These are phyloP conservation scores for Euphrasia confusa DNA, from an alignment of 257 asterid genomes.

Conservation along the genomic window DNA sequence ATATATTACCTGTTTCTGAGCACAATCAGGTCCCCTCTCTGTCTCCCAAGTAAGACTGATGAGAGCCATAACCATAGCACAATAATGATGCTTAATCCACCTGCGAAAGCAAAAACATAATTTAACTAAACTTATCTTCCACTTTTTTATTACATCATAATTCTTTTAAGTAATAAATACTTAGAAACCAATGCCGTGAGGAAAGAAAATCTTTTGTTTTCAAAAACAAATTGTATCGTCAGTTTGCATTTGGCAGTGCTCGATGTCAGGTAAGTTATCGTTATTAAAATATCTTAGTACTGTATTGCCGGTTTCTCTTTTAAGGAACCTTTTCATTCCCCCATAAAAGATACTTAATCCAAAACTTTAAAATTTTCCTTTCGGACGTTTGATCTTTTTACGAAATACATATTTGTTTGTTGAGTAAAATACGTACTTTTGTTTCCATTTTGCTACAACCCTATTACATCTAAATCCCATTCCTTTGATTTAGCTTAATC, in stretches of 20 bases:
- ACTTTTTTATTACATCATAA: not conserved
- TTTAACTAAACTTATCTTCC: conserved; percentile 1
- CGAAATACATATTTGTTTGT: too few relatives aligned
- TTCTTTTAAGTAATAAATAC: not conserved
- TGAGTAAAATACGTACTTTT: too few relatives aligned
- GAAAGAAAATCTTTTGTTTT: too few relatives aligned
- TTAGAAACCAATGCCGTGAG: not conserved
- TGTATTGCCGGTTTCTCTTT: not conserved
- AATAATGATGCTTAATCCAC: conserved; percentile 97
- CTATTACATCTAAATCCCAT: too few relatives aligned
- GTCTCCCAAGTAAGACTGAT: conserved; percentile 98
- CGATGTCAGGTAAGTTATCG: not conserved
- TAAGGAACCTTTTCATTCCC: not conserved
- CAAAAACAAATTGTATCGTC: not conserved
- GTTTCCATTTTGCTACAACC: too few relatives aligned
- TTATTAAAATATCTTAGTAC: not conserved
- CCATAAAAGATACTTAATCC: not conserved
- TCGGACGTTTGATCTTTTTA: too few relatives aligned
- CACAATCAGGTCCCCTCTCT: conserved; percentile 76
- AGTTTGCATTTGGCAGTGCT: not conserved
- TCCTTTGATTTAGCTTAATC: too few relatives aligned
- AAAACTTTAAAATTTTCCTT: too few relatives aligned
- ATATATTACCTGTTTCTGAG: conserved; percentile 72
- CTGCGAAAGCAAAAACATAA: conserved; percentile 40
- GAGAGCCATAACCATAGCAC: conserved; percentile 92